A percentile compares a stretch with the other conserved stretches of the same genome.
Evolutionary conservation across 2,329 filamentous ascomycete genomes (phyloP).

Genomic region (Claviceps spartinae): DNA sequence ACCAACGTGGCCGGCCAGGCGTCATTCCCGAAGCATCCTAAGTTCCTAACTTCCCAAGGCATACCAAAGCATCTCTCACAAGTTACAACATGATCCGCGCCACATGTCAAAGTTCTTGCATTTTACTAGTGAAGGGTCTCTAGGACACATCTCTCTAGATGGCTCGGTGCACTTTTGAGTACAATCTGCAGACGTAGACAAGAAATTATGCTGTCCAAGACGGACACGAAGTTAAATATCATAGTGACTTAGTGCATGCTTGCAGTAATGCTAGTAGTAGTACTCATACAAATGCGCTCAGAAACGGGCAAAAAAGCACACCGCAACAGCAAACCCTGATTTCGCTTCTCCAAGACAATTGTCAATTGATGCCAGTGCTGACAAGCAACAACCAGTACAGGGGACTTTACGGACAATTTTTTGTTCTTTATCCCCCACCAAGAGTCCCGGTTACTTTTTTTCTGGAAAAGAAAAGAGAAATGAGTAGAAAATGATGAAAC

Average conservation of each 20-base stretch:
- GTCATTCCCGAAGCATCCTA: no score
- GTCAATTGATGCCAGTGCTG: neutral
- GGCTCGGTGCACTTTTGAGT: no score
- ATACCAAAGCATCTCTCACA: no score
- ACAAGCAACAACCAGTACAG: neutral
- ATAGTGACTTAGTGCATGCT: conserved; percentile 1
- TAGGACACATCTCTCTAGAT: no score
- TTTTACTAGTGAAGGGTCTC: no score
- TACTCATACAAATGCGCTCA: neutral
- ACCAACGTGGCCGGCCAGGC: no score
- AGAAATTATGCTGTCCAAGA: neutral
- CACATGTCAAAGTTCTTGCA: no score
- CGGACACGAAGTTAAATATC: neutral
- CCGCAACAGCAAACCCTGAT: neutral
- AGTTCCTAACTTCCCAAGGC: no score
- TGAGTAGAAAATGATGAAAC: neutral
- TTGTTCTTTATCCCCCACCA: neutral
- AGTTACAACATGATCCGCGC: no score
- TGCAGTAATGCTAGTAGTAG: neutral
- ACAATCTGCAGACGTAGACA: conserved; percentile 1
- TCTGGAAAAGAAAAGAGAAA: neutral
- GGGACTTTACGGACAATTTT: neutral
- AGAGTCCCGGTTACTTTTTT: neutral
- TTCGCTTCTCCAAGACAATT: neutral
- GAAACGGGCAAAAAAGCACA: neutral